Conservation (phyloP, 1,284 basidiomycete species). For the Leccinum subfulvum region DNA sequence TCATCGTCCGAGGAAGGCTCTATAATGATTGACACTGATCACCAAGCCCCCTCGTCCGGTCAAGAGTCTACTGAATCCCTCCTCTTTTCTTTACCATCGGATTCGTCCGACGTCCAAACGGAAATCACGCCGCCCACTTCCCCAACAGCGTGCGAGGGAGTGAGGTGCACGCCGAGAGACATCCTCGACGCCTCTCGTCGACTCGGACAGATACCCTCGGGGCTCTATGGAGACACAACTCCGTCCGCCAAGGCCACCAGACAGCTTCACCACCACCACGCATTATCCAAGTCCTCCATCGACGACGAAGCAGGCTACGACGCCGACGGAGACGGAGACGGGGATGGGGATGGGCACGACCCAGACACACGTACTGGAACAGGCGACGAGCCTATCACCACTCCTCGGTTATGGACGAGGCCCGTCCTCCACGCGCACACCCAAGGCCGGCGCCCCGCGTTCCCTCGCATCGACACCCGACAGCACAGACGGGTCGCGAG, state of each 20-base stretch:
- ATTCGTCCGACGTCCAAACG: conserved; percentile 20
- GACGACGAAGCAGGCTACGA: conserved; percentile 29
- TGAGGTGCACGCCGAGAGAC: conserved; percentile 7
- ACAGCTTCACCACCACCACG: neutral
- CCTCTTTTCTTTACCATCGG: conserved; percentile 12
- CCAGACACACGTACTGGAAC: neutral
- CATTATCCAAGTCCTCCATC: neutral
- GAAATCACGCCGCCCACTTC: conserved; percentile 24
- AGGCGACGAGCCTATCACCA: neutral
- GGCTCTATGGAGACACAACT: neutral
- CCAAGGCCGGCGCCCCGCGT: conserved; percentile 16
- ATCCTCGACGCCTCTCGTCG: conserved; percentile 14
- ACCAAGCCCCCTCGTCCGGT: conserved; percentile 6
- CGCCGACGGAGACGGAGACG: conserved; percentile 22
- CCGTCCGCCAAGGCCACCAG: conserved; percentile 3
- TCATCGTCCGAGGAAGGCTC: conserved; percentile 18
- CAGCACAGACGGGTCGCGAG: conserved; percentile 27
- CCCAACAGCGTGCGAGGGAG: conserved; percentile 13
- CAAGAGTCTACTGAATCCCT: conserved; percentile 17
- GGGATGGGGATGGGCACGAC: neutral
- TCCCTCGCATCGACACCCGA: conserved; percentile 27
- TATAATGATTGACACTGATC: neutral
- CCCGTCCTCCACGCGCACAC: neutral
- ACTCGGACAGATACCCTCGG: conserved; percentile 5
- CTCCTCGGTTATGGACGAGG: neutral